These are phyloP conservation scores for Geranium rotundifolium DNA, from an alignment of 345 rosid genomes.

Conservation along the genomic window DNA sequence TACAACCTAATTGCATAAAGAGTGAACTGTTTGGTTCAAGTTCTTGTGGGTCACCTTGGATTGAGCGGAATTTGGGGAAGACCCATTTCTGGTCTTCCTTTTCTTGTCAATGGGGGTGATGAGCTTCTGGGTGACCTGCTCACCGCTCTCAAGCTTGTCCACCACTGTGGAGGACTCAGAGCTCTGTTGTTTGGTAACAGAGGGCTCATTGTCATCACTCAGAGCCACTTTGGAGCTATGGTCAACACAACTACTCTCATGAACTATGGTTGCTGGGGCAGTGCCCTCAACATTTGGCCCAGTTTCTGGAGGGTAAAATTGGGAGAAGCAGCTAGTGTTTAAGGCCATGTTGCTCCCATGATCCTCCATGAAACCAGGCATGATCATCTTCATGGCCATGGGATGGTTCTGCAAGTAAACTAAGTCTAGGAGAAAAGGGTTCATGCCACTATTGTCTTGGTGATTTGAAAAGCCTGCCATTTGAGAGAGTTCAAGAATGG, in stretches of 20 bases:
- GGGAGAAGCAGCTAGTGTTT: neutral
- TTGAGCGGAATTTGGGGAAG: conserved; percentile 14
- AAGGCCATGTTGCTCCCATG: neutral
- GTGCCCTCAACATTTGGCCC: neutral
- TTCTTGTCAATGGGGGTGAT: conserved; percentile 16
- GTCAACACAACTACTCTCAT: conserved; percentile 1
- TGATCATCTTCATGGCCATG: neutral
- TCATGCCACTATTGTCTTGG: neutral
- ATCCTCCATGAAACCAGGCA: neutral
- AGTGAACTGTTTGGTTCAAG: neutral
- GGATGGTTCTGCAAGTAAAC: neutral
- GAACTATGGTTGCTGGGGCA: too few species aligned
- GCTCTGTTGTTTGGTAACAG: conserved; percentile 30
- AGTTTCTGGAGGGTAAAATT: neutral
- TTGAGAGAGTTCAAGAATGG: neutral
- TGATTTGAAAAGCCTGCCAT: neutral
- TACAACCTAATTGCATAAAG: neutral
- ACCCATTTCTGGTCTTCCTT: conserved; percentile 23
- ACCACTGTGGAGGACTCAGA: conserved; percentile 30
- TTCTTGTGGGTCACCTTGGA: conserved; percentile 21
- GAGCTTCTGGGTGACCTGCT: conserved; percentile 35
- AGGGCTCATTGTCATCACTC: conserved; percentile 13
- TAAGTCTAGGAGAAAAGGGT: neutral
- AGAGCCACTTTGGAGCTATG: conserved; percentile 10
- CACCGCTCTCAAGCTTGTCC: conserved; percentile 32